Base-by-base conservation (phyloP, 768 basidiomycete genomes). In the Hysterangium stoloniferum region DNA sequence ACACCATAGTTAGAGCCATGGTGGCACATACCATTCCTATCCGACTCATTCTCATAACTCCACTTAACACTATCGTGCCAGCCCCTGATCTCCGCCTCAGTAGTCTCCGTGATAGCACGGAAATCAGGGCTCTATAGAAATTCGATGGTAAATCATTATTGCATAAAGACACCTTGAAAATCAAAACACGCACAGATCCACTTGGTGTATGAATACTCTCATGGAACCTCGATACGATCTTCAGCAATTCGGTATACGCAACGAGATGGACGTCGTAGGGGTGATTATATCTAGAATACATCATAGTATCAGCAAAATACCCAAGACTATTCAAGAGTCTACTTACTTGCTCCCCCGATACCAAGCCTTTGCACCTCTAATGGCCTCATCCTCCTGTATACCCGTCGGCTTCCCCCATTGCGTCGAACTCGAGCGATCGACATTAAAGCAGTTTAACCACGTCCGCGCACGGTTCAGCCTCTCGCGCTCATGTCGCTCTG, bases 351-450 rank as follows among this genome's bases (percentile, higher is more conserved):
- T n/a, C n/a, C n/a, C n/a, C n/a, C n/a, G n/a, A n/a, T n/a, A n/a
- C n/a, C n/a, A n/a, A n/a, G n/a, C n/a, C 62, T 24, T 61, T 69
- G 56, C 77, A 82, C 80, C 72, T 79, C 40, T 67, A n/a, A n/a
- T n/a, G 43, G 70, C 74, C 61, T 86, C 80, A 58, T 86, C 80
- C 28, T 80, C 69, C 33, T 67, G 68, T 13, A 86, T 68, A 68
- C 82, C 81, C 38, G 79, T 78, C 37, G 81, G 75, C 58, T 86
- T 87, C 9, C 85, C 86, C 58, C 82, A 82, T 60, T 87, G 79
- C 38, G 80, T 79, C n/a, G 82, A 78, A 58, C 82, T 74, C 29
- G 82, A 84, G 5, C 80, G 78, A 59, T 90, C 87, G 48, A 84
- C 76, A 55, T 82, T 80, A 61, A 78, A 85, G 61, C 82, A 86